A percentile compares a stretch with the other conserved stretches of the same genome.
Evolutionary conservation across 768 basidiomycete genomes (phyloP).

Genomic region (Trametes meyenii): DNA sequence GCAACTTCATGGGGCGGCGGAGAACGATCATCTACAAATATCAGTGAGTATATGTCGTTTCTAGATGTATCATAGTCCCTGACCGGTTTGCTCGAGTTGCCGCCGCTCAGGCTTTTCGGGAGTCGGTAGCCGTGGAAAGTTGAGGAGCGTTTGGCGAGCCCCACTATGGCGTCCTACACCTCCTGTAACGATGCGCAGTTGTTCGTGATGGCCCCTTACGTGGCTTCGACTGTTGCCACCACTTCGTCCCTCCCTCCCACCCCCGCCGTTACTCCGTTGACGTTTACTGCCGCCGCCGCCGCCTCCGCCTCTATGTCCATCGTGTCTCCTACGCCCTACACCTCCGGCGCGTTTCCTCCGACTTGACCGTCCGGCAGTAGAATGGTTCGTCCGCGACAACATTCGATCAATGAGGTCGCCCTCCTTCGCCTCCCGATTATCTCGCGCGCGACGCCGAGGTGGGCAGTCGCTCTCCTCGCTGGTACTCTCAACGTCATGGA

Average conservation of each 20-base stretch:
- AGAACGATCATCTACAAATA: neutral
- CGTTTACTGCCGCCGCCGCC: conserved; percentile 2
- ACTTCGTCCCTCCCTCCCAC: neutral
- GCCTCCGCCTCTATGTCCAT: conserved; percentile 25
- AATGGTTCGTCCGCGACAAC: conserved; percentile 49
- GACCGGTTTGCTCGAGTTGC: neutral
- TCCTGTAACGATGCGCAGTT: conserved; percentile 33
- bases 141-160: conserved; percentile 24
- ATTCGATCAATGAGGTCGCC: conserved; percentile 69
- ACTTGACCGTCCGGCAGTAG: neutral
- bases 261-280: neutral
- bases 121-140: conserved; percentile 18
- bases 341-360: conserved; percentile 23
- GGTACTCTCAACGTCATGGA: conserved; percentile 11
- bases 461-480: conserved; percentile 15
- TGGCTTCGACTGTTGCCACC: neutral
- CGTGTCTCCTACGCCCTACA: conserved; percentile 17
- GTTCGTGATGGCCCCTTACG: neutral
- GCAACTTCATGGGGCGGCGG: conserved; percentile 4
- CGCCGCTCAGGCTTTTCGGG: neutral
- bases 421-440: conserved; percentile 39
- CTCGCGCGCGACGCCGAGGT: conserved; percentile 14
- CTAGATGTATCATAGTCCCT: neutral
- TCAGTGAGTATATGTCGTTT: neutral
- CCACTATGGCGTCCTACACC: conserved; percentile 25